Evolutionary conservation across 176 grass and related monocot genomes (phyloP).

Genomic region (Aegilops sharonensis): DNA sequence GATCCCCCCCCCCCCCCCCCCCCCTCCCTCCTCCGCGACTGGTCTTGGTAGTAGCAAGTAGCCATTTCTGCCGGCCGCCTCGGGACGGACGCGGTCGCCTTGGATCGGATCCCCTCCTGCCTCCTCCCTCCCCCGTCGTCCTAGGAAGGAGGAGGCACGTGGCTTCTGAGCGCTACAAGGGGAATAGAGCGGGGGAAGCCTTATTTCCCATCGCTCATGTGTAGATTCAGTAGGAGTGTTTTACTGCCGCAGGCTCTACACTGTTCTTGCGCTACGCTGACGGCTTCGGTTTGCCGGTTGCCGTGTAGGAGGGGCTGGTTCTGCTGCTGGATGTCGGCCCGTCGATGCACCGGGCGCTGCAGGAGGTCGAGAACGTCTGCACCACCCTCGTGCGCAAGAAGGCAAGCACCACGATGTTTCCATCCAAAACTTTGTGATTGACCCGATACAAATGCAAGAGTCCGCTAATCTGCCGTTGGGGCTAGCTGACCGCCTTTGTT

Average conservation of each 20-base stretch:
- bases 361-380: conserved; percentile 64
- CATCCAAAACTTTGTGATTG: background rate
- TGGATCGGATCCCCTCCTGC: background rate
- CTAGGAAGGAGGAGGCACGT: background rate
- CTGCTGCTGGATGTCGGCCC: conserved; percentile 87
- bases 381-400: conserved; percentile 80
- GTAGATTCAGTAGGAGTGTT: background rate
- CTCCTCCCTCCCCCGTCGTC: background rate
- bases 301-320: conserved; percentile 62
- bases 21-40: too few species aligned
- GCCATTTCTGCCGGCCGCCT: background rate
- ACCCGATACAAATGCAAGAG: background rate
- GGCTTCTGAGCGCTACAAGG: background rate
- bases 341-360: conserved; percentile 80
- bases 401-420: conserved; percentile 31
- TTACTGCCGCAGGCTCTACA: background rate
- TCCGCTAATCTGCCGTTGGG: background rate
- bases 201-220: background rate
- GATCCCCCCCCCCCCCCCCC: too few species aligned
- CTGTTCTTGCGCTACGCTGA: background rate
- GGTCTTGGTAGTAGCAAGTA: too few species aligned
- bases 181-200: background rate
- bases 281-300: background rate
- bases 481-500: background rate
- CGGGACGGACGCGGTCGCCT: too few species aligned